A percentile compares a stretch with the other conserved stretches of the same genome.
phyloP scores from a whole-genome alignment of 2,329 filamentous ascomycete genomes.

The Colletotrichum kahawae region DNA sequence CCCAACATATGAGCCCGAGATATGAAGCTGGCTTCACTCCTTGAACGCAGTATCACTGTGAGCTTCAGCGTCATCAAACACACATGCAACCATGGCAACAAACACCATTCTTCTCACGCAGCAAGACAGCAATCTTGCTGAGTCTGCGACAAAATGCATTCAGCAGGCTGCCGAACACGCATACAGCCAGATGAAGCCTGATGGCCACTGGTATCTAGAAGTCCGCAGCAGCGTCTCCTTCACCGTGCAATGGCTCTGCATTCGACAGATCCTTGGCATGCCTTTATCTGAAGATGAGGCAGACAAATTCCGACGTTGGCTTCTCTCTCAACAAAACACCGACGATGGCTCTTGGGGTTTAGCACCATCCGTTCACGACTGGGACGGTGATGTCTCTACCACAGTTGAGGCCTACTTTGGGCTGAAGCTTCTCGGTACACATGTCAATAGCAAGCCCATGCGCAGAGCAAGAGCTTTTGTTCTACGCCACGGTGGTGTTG shows the following conservation, averaged over 20 bases:
- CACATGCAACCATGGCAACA: not conserved
- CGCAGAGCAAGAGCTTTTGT: not conserved
- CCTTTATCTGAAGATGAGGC: not conserved
- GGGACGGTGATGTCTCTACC: not conserved
- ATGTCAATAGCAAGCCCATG: not conserved
- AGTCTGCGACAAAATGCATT: not conserved
- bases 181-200: constrained; percentile 1
- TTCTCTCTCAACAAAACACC: not conserved
- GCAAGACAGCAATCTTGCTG: not conserved
- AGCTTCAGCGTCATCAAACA: not conserved
- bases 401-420: constrained; percentile 5
- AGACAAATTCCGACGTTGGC: not conserved
- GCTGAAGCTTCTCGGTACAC: not conserved
- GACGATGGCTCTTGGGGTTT: not conserved
- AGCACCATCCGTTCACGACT: not conserved
- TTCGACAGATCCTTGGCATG: not conserved
- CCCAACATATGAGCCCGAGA: not conserved
- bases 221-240: constrained; percentile 1
- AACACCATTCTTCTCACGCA: not conserved
- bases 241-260: not conserved
- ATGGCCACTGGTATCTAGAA: constrained; percentile 5
- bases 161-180: not conserved
- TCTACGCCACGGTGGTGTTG: not conserved
- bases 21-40: not conserved
- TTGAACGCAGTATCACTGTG: accelerated